These are phyloP conservation scores for Poronia punctata DNA, from an alignment of 495 filamentous ascomycete genomes.

Conservation along the genomic window DNA sequence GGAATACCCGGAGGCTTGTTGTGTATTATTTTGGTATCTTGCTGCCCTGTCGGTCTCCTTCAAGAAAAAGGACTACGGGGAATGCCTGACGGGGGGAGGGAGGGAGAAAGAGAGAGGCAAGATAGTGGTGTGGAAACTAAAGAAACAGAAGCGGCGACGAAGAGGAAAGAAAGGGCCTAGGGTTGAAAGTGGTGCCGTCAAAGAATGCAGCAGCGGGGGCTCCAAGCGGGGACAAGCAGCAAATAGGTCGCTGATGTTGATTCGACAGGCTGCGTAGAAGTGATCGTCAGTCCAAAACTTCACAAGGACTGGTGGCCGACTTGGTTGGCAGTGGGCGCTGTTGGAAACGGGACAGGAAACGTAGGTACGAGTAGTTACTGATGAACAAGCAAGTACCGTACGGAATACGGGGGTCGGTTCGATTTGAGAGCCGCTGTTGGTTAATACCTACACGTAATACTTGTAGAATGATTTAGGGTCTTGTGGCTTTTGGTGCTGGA, in stretches of 20 bases:
- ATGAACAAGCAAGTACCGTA: too few species aligned
- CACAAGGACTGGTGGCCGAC: constrained; percentile 1
- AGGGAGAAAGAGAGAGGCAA: constrained; percentile 4
- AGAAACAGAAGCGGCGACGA: constrained; percentile 6
- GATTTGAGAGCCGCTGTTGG: too few species aligned
- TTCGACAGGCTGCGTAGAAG: constrained; percentile 14
- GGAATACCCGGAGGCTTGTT: too few species aligned
- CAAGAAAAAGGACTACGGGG: too few species aligned
- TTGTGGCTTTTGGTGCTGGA: background rate
- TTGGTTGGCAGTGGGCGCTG: constrained; percentile 11
- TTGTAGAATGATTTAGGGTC: too few species aligned
- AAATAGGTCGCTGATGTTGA: constrained; percentile 12
- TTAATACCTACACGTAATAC: too few species aligned
- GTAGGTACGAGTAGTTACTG: too few species aligned
- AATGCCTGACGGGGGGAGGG: too few species aligned
- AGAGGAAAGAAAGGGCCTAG: constrained; percentile 6
- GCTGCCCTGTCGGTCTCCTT: too few species aligned
- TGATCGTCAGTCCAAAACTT: constrained; percentile 26
- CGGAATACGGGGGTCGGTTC: too few species aligned
- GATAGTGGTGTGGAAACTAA: background rate
- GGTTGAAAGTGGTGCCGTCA: constrained; percentile 3
- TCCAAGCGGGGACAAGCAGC: constrained; percentile 20
- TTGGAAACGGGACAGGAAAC: background rate
- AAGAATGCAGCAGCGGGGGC: constrained; percentile 11
- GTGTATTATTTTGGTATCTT: too few species aligned